Evolutionary conservation across 768 basidiomycete species (phyloP).

Genomic region (Pleurotus ostreatus): DNA sequence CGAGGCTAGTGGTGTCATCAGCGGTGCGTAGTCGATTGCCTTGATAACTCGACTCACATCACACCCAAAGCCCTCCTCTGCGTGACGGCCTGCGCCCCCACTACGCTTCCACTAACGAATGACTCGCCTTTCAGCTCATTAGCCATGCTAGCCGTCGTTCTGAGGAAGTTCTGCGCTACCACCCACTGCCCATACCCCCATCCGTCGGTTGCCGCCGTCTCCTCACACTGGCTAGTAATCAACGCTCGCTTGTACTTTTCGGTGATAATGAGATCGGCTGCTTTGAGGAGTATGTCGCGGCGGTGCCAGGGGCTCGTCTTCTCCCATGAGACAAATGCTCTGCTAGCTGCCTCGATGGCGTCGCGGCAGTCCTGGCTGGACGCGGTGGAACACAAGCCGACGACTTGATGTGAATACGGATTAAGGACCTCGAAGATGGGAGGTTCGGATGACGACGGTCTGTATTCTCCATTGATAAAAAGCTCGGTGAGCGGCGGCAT

Average conservation of each 20-base stretch:
- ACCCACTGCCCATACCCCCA: slow-evolving; percentile 21
- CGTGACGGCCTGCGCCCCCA: slow-evolving; percentile 40
- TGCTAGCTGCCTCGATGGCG: slow-evolving; percentile 40
- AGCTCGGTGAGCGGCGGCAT: slow-evolving; percentile 26
- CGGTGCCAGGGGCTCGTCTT: slow-evolving; percentile 26
- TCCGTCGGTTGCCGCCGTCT: slow-evolving; percentile 30
- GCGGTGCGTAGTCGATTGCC: too few relatives aligned
- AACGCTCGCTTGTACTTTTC: slow-evolving; percentile 37
- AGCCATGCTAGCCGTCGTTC: slow-evolving; percentile 28
- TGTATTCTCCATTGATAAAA: slow-evolving; percentile 30
- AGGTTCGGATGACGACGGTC: slow-evolving; percentile 19
- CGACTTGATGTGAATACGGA: slow-evolving; percentile 35
- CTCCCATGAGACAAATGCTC: slow-evolving; percentile 48
- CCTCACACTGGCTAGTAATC: slow-evolving; percentile 26
- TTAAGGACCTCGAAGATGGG: neutral
- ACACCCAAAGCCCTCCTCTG: slow-evolving; percentile 49
- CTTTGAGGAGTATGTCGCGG: slow-evolving; percentile 44
- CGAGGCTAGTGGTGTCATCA: slow-evolving; percentile 29
- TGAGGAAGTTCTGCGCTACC: slow-evolving; percentile 20
- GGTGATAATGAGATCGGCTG: slow-evolving; percentile 39
- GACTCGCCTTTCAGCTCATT: slow-evolving; percentile 38
- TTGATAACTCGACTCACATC: slow-evolving; percentile 30
- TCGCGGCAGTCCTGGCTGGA: slow-evolving; percentile 36
- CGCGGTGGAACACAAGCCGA: slow-evolving; percentile 43
- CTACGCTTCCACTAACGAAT: slow-evolving; percentile 34